Percentiles rank a stretch among this genome's conserved stretches.
These are phyloP conservation scores for Gamarada debralockiae DNA, from an alignment of 495 filamentous ascomycete genomes.

Conservation along the genomic window DNA sequence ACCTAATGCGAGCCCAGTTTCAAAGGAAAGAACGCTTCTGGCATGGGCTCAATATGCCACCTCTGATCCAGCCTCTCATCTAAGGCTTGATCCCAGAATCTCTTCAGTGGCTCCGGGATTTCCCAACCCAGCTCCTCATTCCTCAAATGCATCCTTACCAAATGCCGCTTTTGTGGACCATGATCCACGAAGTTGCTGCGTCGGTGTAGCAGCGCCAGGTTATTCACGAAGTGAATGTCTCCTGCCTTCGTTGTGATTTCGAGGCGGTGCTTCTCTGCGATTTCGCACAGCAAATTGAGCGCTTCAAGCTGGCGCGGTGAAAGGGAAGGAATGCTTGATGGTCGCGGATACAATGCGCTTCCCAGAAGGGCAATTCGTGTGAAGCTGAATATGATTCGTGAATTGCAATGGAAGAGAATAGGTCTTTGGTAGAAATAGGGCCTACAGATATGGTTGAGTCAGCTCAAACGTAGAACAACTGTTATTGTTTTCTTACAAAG, in stretches of 20 bases:
- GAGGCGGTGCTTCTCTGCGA: conserved; percentile 29
- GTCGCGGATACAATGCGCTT: not conserved
- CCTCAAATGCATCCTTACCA: conserved; percentile 38
- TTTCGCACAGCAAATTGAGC: not conserved
- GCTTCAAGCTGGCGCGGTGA: not conserved
- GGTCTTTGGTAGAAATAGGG: not conserved
- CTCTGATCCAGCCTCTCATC: too few species aligned
- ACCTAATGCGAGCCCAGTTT: too few species aligned
- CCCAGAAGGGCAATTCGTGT: not conserved
- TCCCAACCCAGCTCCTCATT: conserved; percentile 33
- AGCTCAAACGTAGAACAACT: not conserved
- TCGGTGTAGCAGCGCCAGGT: conserved; percentile 65
- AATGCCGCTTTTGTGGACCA: conserved; percentile 27
- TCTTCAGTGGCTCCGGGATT: too few species aligned
- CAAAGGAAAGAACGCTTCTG: too few species aligned
- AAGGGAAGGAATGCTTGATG: not conserved
- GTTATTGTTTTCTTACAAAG: not conserved
- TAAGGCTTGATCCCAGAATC: too few species aligned
- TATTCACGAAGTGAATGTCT: conserved; percentile 77
- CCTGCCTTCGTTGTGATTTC: conserved; percentile 53
- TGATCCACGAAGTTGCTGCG: conserved; percentile 55
- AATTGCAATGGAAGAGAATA: not conserved
- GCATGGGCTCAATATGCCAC: too few species aligned
- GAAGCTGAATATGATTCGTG: not conserved
- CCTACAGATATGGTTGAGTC: not conserved